Evolutionary conservation across 352 stramenopile species (phyloP), one percentile per base, ranked within the genome.

Genomic region (Thalassiosira mediterranea): DNA sequence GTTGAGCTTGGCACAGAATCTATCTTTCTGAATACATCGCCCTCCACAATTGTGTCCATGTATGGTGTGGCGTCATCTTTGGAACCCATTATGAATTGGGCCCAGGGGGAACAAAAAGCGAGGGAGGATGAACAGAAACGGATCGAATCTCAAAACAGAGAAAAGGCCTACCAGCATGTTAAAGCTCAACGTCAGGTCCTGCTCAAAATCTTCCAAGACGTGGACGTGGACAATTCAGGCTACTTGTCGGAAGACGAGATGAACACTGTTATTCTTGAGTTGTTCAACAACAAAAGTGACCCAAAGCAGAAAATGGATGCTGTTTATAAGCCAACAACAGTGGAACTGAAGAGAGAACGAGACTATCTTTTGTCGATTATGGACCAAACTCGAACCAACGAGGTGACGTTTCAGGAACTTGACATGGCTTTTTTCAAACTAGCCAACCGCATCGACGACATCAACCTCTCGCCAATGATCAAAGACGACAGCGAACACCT

Each of bases 331-430:
- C 61, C 71, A 8, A 85, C 65, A 19, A 17, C 37, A 26, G 11
- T 34, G 28, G 76, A 85, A 49, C 38, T 78, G 7, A 64, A 69
- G 62, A 78, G 65, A 54, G 71, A 85, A 42, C 44, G 42, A 17
- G 32, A 72, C 47, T 79, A 76, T 62, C 48, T 85, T 7, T 31
- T 79, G n/a, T 69, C 54, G 0, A 72, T 71, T 7, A 47, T 79
- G 11, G 76, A 85, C 68, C 51, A n/a, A 31, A 47, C 13, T 15
- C 19, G 26, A 38, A 29, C 76, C 26, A 72, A 81, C 49, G 57
- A 71, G 31, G 21, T 81, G 31, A 52, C 71, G n/a, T 85, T 69
- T 54, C 65, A 72, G 48, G 65, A 79, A 19, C 17, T 85, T 46
- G 71, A 85, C 40, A 46, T 21, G 2, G 42, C 66, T 15, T 37